Conservation (phyloP, 768 basidiomycete species). For the Tylopilus vinaceipallidus region DNA sequence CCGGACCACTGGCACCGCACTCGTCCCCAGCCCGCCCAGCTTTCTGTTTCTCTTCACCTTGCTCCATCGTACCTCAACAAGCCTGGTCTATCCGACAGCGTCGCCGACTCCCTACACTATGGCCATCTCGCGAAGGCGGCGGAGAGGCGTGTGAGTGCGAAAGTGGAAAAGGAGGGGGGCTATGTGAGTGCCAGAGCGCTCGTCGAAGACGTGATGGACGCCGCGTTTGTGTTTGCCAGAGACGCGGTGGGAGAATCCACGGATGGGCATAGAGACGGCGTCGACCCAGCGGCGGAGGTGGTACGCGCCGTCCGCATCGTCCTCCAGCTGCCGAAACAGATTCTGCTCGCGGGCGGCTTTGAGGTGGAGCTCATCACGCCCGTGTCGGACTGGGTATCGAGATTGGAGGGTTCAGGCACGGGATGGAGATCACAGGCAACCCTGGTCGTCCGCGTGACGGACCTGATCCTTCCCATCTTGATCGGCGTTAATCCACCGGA, state of each 20-base stretch:
- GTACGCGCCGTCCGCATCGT: conserved; percentile 39
- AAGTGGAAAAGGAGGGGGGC: conserved; percentile 8
- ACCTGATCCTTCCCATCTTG: conserved; percentile 51
- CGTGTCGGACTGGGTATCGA: not conserved
- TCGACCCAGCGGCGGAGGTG: not conserved
- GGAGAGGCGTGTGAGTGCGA: conserved; percentile 23
- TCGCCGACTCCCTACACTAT: conserved; percentile 62
- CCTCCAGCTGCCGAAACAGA: conserved; percentile 44
- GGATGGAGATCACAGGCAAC: not conserved
- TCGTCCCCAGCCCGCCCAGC: conserved; percentile 49
- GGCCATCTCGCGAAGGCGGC: conserved; percentile 55
- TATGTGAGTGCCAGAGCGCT: conserved; percentile 34
- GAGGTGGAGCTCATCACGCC: conserved; percentile 37
- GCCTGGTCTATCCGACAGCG: conserved; percentile 49
- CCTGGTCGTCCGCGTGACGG: conserved; percentile 40
- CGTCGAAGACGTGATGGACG: conserved; percentile 35
- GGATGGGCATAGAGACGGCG: not conserved
- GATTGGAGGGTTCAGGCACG: not conserved
- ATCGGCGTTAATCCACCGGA: conserved; percentile 76
- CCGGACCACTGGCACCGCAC: conserved; percentile 50
- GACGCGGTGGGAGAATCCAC: conserved; percentile 20
- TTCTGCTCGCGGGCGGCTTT: conserved; percentile 49
- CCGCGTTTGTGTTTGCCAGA: conserved; percentile 39
- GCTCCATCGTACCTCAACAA: conserved; percentile 39
- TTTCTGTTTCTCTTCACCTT: conserved; percentile 47